phyloP scores from a whole-genome alignment of 2,329 filamentous ascomycete genomes.

The Geoglossum cookeanum region DNA sequence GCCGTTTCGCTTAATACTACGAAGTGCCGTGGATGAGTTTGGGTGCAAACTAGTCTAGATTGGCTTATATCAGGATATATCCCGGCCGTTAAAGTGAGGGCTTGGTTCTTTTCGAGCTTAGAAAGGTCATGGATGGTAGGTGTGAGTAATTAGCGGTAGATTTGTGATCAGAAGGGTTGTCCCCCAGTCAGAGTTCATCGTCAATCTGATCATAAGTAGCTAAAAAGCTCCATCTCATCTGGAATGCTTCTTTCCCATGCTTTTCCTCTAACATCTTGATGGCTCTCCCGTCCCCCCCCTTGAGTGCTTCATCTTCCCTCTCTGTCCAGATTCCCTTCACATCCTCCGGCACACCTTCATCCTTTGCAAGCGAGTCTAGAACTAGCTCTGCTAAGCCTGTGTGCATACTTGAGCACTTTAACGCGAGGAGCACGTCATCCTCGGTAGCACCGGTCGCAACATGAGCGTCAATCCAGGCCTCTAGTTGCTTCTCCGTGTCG shows the following conservation, averaged over 20 bases:
- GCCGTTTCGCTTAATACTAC: too few species aligned
- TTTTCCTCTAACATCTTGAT: slow-evolving; percentile 22
- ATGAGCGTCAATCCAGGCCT: slow-evolving; percentile 22
- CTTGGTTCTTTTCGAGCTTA: too few species aligned
- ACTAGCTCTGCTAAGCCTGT: slow-evolving; percentile 7
- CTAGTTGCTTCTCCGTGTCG: slow-evolving; percentile 13
- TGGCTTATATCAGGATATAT: too few species aligned
- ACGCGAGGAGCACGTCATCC: slow-evolving; percentile 17
- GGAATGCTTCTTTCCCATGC: slow-evolving; percentile 22
- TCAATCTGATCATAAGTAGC: neutral
- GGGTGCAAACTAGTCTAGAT: too few species aligned
- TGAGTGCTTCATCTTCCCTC: slow-evolving; percentile 23
- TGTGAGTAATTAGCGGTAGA: too few species aligned
- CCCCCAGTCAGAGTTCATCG: neutral
- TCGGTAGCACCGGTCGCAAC: slow-evolving; percentile 15
- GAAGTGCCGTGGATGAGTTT: too few species aligned
- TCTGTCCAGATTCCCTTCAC: slow-evolving; percentile 28
- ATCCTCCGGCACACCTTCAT: slow-evolving; percentile 17
- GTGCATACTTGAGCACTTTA: slow-evolving; percentile 24
- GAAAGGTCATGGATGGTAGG: too few species aligned
- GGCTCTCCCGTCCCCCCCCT: slow-evolving; percentile 14
- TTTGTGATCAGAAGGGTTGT: too few species aligned
- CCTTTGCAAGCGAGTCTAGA: neutral
- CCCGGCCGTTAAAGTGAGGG: too few species aligned
- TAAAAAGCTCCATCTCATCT: slow-evolving; percentile 20